Percentiles rank a stretch among this genome's conserved stretches.
These are phyloP conservation scores for Yamadazyma sp. DNA, from an alignment of 805 yeast genomes.

Conservation along the genomic window DNA sequence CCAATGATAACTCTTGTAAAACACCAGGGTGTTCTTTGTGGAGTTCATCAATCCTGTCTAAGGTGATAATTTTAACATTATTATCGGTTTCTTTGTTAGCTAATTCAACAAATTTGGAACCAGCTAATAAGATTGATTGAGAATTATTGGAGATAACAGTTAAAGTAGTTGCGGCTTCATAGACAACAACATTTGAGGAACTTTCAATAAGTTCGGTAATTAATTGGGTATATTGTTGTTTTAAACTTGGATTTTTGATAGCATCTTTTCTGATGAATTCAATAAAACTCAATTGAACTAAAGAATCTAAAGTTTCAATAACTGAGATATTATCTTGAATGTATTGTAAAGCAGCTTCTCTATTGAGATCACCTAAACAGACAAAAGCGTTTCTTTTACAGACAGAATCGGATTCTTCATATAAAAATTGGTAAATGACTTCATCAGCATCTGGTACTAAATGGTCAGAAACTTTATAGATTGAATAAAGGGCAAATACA, in stretches of 20 bases:
- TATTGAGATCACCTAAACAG: conserved; percentile 74
- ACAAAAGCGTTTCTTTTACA: conserved; percentile 95
- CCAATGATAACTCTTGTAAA: conserved; percentile 79
- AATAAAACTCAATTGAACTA: conserved; percentile 83
- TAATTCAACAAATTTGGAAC: conserved; percentile 79
- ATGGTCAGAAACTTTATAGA: conserved; percentile 78
- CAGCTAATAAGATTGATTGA: conserved; percentile 70
- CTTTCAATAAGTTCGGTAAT: conserved; percentile 71
- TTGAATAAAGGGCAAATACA: conserved; percentile 82
- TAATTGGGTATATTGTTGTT: conserved; percentile 67
- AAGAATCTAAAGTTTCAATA: conserved; percentile 69
- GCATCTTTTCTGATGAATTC: conserved; percentile 90
- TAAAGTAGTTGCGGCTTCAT: conserved; percentile 87
- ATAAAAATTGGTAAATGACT: conserved; percentile 66
- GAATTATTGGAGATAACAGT: conserved; percentile 62
- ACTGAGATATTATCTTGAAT: conserved; percentile 65
- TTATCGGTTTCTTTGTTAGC: conserved; percentile 93
- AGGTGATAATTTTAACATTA: conserved; percentile 88
- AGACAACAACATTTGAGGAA: conserved; percentile 63
- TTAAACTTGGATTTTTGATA: conserved; percentile 56
- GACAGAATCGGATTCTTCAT: conserved; percentile 84
- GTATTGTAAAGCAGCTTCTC: conserved; percentile 80
- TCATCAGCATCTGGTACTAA: conserved; percentile 96
- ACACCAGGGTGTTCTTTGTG: conserved; percentile 75
- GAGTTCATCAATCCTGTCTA: conserved; percentile 79